Evolutionary conservation across 2,329 filamentous ascomycete species (phyloP).

Genomic region (Thermomyces lanuginosus): DNA sequence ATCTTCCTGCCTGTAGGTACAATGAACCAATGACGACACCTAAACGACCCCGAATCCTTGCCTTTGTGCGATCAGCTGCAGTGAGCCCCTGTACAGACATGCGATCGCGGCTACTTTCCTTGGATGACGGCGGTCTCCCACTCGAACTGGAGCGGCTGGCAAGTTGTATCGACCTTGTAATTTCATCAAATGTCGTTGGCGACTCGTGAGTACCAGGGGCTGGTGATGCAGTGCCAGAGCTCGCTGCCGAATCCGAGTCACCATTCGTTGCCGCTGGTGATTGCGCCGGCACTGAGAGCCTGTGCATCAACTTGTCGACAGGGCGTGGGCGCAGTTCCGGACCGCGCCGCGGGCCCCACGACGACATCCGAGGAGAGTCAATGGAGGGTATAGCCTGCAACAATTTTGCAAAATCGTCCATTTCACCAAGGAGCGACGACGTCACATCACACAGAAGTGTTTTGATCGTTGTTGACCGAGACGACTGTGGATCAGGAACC

Average conservation of each 20-base stretch:
- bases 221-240: conserved; percentile 20
- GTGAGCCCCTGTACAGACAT: conserved; percentile 54
- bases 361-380: conserved; percentile 49
- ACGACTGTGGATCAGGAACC: conserved; percentile 52
- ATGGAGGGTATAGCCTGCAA: conserved; percentile 59
- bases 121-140: conserved; percentile 26
- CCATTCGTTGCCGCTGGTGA: conserved; percentile 31
- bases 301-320: conserved; percentile 44
- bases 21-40: conserved; percentile 68
- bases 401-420: conserved; percentile 56
- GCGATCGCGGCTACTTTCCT: conserved; percentile 43
- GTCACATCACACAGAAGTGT: conserved; percentile 67
- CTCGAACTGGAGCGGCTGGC: conserved; percentile 24
- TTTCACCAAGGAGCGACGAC: conserved; percentile 55
- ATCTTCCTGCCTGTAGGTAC: conserved; percentile 76
- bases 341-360: conserved; percentile 35
- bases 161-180: conserved; percentile 28
- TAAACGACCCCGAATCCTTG: conserved; percentile 64
- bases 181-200: conserved; percentile 39
- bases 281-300: conserved; percentile 66
- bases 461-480: conserved; percentile 64
- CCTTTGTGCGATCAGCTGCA: conserved; percentile 58
- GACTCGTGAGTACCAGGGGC: conserved; percentile 24
- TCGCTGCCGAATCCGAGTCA: conserved; percentile 22
- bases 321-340: conserved; percentile 28